Percentiles rank a stretch among this genome's conserved stretches.
Conservation (phyloP, 2,329 filamentous ascomycete genomes). For the Apiospora marii region DNA sequence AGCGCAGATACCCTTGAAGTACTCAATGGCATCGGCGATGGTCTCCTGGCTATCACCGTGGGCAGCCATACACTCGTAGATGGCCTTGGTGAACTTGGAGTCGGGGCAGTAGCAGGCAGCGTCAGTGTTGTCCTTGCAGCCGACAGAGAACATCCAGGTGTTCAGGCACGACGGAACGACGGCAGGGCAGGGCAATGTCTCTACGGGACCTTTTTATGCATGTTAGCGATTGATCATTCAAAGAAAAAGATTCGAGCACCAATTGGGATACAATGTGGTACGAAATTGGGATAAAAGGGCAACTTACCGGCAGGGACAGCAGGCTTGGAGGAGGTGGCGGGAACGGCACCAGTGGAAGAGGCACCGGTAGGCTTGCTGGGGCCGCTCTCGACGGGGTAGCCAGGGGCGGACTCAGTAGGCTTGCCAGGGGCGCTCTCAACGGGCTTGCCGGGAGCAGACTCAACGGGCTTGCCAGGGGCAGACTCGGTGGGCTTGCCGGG, state of each 20-base stretch:
- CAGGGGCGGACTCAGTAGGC: constrained; percentile 24
- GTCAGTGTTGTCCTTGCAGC: constrained; percentile 87
- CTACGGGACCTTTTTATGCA: constrained; percentile 49
- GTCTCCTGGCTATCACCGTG: constrained; percentile 73
- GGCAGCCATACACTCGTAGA: constrained; percentile 83
- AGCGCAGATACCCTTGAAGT: constrained; percentile 92
- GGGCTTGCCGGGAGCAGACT: constrained; percentile 15
- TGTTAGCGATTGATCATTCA: too few species aligned
- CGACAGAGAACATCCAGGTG: constrained; percentile 80
- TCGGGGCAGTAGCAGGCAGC: constrained; percentile 86
- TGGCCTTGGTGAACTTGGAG: constrained; percentile 75
- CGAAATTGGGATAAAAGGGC: too few species aligned
- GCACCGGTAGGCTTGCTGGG: constrained; percentile 8
- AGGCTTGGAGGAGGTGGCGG: constrained; percentile 35
- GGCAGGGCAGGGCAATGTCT: constrained; percentile 66
- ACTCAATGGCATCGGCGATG: constrained; percentile 75
- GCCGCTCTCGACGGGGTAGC: constrained; percentile 4
- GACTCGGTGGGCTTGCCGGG: constrained; percentile 29
- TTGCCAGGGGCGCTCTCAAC: constrained; percentile 26
- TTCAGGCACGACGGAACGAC: constrained; percentile 89
- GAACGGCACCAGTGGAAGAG: constrained; percentile 39
- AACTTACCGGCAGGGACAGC: constrained; percentile 37
- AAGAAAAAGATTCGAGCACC: too few species aligned
- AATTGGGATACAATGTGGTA: too few species aligned
- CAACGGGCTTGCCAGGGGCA: constrained; percentile 21